Evolutionary conservation across 257 asterid genomes (phyloP).

Genomic region (Rubia yunnanensis): DNA sequence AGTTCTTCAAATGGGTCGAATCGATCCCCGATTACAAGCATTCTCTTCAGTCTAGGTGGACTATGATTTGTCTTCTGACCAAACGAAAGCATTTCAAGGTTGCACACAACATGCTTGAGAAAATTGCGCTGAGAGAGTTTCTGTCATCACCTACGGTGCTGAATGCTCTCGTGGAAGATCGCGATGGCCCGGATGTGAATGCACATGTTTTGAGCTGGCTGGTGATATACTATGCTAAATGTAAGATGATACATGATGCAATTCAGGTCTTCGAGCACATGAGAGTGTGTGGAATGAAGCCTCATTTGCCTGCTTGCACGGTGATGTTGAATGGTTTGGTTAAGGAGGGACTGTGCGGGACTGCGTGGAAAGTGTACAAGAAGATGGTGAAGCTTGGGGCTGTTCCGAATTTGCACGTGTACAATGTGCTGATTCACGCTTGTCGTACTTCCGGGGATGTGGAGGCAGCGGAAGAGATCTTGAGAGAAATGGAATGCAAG

Average conservation of each 20-base stretch:
- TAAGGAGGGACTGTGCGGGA: slow-evolving; percentile 54
- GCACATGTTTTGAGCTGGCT: slow-evolving; percentile 86
- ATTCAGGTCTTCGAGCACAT: slow-evolving; percentile 80
- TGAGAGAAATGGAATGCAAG: slow-evolving; percentile 65
- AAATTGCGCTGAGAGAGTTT: slow-evolving; percentile 59
- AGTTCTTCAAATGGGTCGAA: slow-evolving; percentile 82
- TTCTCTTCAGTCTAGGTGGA: slow-evolving; percentile 71
- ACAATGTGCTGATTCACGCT: slow-evolving; percentile 79
- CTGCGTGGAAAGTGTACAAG: slow-evolving; percentile 62
- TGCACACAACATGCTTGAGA: slow-evolving; percentile 62
- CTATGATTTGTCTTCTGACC: slow-evolving; percentile 67
- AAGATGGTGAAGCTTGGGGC: slow-evolving; percentile 69
- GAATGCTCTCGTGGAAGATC: slow-evolving; percentile 45
- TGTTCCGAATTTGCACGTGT: slow-evolving; percentile 58
- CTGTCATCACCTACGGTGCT: slow-evolving; percentile 75
- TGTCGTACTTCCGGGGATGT: slow-evolving; percentile 69
- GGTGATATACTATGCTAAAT: slow-evolving; percentile 68
- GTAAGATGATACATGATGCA: slow-evolving; percentile 62
- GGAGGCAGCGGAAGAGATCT: slow-evolving; percentile 53
- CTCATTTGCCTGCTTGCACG: slow-evolving; percentile 80
- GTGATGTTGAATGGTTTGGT: slow-evolving; percentile 70
- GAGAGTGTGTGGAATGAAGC: slow-evolving; percentile 55
- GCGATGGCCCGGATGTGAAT: slow-evolving; percentile 47
- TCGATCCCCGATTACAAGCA: slow-evolving; percentile 56
- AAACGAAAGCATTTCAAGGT: slow-evolving; percentile 50